A percentile compares a stretch with the other conserved stretches of the same genome.
Evolutionary conservation across 345 rosid species (phyloP).

Genomic region (Salix koriyanagi): DNA sequence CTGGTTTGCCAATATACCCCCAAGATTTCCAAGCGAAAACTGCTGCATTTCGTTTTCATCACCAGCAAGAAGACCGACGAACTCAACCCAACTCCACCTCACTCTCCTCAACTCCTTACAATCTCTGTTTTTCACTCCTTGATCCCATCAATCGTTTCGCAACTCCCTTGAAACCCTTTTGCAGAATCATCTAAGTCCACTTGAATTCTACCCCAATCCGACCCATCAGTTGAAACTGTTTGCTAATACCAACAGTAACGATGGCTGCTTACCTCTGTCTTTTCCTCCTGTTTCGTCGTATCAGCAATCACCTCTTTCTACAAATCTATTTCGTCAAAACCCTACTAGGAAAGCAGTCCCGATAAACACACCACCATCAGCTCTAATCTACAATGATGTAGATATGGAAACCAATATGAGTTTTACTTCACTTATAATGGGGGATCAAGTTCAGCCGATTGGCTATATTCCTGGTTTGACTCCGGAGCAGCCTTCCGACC

Average conservation of each 20-base stretch:
- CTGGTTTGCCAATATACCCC: conserved; percentile 70
- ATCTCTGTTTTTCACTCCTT: conserved; percentile 25
- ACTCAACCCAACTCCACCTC: conserved; percentile 22
- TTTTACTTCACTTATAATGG: conserved; percentile 55
- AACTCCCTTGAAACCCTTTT: conserved; percentile 8
- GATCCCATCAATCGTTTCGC: conserved; percentile 16
- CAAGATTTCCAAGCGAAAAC: conserved; percentile 40
- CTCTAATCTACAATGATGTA: background rate
- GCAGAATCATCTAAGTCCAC: conserved; percentile 15
- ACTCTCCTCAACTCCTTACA: conserved; percentile 23
- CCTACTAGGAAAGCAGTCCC: background rate
- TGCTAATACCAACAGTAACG: background rate
- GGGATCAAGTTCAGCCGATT: conserved; percentile 26
- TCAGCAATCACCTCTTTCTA: conserved; percentile 8
- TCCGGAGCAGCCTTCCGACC: conserved; percentile 50
- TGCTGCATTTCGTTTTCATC: conserved; percentile 26
- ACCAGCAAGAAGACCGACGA: conserved; percentile 23
- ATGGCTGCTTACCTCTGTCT: conserved; percentile 25
- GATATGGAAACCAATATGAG: conserved; percentile 24
- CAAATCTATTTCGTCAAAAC: conserved; percentile 14
- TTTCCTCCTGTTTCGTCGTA: conserved; percentile 29
- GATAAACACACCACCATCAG: conserved; percentile 1
- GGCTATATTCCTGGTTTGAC: background rate
- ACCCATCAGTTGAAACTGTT: conserved; percentile 15
- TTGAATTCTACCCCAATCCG: conserved; percentile 13